Base-by-base conservation (phyloP, 305 asterid species). In the Fraxinus xanthoxyloides region DNA sequence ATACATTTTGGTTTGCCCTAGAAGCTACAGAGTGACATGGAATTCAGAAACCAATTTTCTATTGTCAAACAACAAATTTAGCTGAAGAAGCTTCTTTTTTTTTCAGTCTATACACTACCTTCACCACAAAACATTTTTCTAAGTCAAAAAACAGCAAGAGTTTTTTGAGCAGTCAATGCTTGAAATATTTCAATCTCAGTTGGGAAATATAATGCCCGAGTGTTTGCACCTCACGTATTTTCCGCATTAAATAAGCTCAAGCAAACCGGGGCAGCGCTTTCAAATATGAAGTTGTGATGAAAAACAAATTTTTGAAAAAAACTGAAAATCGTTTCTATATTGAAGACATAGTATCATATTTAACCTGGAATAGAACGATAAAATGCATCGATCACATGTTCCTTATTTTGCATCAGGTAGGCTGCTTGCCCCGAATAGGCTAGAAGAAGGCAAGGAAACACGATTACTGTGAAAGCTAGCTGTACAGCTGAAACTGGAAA, bases 341-440 rank as follows among this genome's bases (percentile, higher is more conserved):
- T 56, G 65, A 56, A 56, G 65, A 7, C 65, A 19, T 56, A 19
- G 26, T 56, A 19, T 56, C 65, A 56, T 56, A n/a, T 54, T 83
- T 73, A 81, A 95, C 99, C 98, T 86, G 99, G 99, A 87, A 96
- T 96, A 76, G 99, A 96, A 77, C 97, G 98, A 87, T 96, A 94
- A 85, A 96, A 94, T 77, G 97, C 97, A 91, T 94, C 98, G 15
- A 3, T 15, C 28, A 89, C 98, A 65, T 96, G 98, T 0, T 91
- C 97, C 73, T 31, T 82, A 81, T 96, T 90, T 76, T 88, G 85
- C 94, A 88, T 89, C 81, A 96, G 98, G 92, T 96, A 96, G 51
- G 99, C 97, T 34, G 99, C 99, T 87, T 96, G 99, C 65, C 98
- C 99, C 32, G 94, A 90, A 88, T 96, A 96, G 76, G 98, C 97